phyloP scores from a whole-genome alignment of 2,329 filamentous ascomycete genomes.

The Colletotrichum lini region DNA sequence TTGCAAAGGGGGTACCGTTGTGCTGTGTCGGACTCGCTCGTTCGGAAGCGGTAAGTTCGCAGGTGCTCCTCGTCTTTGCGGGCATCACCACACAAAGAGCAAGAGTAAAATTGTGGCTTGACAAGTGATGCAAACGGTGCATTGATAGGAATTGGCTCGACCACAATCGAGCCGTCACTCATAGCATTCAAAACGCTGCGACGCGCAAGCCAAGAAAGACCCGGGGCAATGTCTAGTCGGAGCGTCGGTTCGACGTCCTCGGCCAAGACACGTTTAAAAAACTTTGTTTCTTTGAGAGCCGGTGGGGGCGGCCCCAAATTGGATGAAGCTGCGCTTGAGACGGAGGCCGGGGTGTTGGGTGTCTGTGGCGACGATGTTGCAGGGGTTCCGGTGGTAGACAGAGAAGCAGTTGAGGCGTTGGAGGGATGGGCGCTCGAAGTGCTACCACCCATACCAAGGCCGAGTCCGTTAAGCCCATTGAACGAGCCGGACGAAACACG shows the following conservation, averaged over 20 bases:
- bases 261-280: slow-evolving; percentile 89
- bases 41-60: slow-evolving; percentile 89
- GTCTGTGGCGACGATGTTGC: slow-evolving; percentile 70
- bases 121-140: slow-evolving; percentile 64
- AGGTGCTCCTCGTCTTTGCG: slow-evolving; percentile 79
- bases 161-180: slow-evolving; percentile 86
- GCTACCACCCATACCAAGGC: slow-evolving; percentile 62
- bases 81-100: slow-evolving; percentile 89
- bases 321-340: slow-evolving; percentile 60
- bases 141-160: slow-evolving; percentile 84
- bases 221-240: slow-evolving; percentile 88
- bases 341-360: slow-evolving; percentile 71
- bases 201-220: slow-evolving; percentile 93
- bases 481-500: slow-evolving; percentile 77
- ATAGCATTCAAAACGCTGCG: slow-evolving; percentile 87
- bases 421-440: slow-evolving; percentile 65
- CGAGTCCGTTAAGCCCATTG: slow-evolving; percentile 65
- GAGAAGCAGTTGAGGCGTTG: slow-evolving; percentile 73
- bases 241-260: slow-evolving; percentile 97
- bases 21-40: slow-evolving; percentile 87
- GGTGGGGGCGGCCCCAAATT: slow-evolving; percentile 58
- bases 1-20: slow-evolving; percentile 91
- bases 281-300: slow-evolving; percentile 89
- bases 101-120: slow-evolving; percentile 75
- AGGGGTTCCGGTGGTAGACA: slow-evolving; percentile 63